Evolutionary conservation across 345 rosid genomes (phyloP).

Genomic region (Cardamine occulta): DNA sequence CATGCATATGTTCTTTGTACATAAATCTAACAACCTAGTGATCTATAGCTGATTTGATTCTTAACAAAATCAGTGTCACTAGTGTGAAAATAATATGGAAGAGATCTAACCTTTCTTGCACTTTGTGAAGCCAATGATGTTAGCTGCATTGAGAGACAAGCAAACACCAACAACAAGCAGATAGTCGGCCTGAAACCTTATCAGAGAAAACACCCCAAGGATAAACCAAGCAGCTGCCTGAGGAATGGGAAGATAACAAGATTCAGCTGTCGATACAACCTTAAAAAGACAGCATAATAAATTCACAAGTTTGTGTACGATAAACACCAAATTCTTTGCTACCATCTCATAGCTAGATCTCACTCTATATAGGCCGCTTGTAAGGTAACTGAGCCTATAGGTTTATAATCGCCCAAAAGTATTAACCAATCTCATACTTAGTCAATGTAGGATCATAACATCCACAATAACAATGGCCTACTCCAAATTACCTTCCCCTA

Average conservation of each 20-base stretch:
- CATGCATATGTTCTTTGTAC: not conserved
- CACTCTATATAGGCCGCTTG: conserved; percentile 19
- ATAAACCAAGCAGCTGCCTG: conserved; percentile 66
- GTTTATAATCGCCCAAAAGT: conserved; percentile 27
- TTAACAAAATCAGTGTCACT: not conserved
- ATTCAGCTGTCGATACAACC: conserved; percentile 12
- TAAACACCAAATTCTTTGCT: conserved; percentile 15
- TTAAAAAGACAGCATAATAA: not conserved
- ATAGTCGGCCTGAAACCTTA: conserved; percentile 68
- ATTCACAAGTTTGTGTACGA: conserved; percentile 1
- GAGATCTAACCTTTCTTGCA: conserved; percentile 62
- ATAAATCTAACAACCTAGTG: conserved; percentile 21
- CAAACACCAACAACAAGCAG: conserved; percentile 72
- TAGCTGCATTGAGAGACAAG: conserved; percentile 62
- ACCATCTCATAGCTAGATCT: conserved; percentile 23
- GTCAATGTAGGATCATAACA: conserved; percentile 9
- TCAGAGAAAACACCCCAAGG: conserved; percentile 65
- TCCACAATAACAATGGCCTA: not conserved
- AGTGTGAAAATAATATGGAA: not conserved
- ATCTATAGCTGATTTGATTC: conserved; percentile 11
- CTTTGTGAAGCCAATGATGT: conserved; percentile 74
- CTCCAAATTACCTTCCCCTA: conserved; percentile 12
- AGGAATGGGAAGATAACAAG: not conserved
- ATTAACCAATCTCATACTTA: conserved; percentile 2
- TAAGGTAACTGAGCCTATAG: conserved; percentile 5